Conservation (phyloP, 192 early-diverging fungal genomes). For the Coemansia sp. region DNA sequence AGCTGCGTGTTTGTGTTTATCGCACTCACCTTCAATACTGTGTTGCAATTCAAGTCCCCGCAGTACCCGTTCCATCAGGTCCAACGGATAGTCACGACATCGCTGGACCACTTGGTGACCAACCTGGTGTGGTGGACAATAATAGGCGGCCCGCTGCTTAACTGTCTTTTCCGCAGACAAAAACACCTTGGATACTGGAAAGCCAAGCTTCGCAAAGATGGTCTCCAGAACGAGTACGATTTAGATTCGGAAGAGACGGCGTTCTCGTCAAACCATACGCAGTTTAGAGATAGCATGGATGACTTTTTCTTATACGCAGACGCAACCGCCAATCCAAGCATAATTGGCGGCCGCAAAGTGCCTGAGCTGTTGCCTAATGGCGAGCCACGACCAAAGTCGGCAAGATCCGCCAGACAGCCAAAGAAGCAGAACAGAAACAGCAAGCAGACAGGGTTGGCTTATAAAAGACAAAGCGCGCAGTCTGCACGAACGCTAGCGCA, state of each 20-base stretch:
- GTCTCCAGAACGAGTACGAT: constrained; percentile 46
- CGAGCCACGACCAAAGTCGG: constrained; percentile 22
- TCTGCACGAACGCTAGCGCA: not conserved
- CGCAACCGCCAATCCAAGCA: not conserved
- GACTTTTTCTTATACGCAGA: constrained; percentile 19
- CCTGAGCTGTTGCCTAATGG: constrained; percentile 31
- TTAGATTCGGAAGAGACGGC: constrained; percentile 13
- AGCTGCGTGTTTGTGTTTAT: constrained; percentile 39
- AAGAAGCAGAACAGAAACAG: not conserved
- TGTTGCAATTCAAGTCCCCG: constrained; percentile 23
- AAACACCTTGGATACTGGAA: constrained; percentile 40
- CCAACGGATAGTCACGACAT: constrained; percentile 30
- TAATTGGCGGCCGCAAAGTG: not conserved
- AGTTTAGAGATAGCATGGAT: constrained; percentile 7
- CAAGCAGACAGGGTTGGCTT: not conserved
- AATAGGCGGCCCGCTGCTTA: constrained; percentile 38
- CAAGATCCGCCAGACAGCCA: constrained; percentile 9
- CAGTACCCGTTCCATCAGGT: constrained; percentile 38
- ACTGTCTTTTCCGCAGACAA: constrained; percentile 30
- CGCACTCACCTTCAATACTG: constrained; percentile 35
- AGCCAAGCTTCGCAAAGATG: constrained; percentile 30
- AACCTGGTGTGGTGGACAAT: constrained; percentile 53
- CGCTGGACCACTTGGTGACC: constrained; percentile 39
- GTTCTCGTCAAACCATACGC: constrained; percentile 1
- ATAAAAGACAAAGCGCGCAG: constrained; percentile 13